Base-by-base conservation (phyloP, 1,139 yeast species). In the Candida sp. region DNA sequence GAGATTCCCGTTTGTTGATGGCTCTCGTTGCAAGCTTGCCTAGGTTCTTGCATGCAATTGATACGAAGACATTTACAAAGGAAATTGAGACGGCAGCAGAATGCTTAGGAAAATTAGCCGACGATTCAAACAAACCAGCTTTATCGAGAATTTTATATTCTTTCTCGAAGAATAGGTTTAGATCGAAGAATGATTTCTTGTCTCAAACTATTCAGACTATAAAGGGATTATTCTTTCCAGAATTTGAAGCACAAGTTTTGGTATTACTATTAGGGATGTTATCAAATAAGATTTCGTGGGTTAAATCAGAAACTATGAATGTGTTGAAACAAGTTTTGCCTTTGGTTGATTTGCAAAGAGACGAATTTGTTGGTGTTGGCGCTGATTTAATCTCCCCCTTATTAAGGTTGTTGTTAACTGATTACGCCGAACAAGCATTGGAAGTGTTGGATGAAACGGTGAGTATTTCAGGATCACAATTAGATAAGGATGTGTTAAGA, bases 301-400 rank as follows among this genome's bases (percentile, higher is more conserved):
- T 95, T 9, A 86, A 87, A 51, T 58, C 75, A 11, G 97, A 93
- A 61, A 81, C 95, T 0, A 75, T 95, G 81, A 84, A 81, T 39
- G 64, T 90, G 3, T 71, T 95, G 51, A 84, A 86, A 51, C 78
- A 81, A 40, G 64, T 93, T 8, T 78, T 95, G 52, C 95, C 97
- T 1, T 68, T 78, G 46, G 83, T 91, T 9, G 93, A 93, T 57
- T 71, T 91, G 45, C 81, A 81, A 41, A 70, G 86, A 41, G 89
- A 87, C 15, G 96, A 87, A 53, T 90, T 90, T 59, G 75, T 80
- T 35, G 96, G 96, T 2, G 85, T 90, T 38, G 99, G 99, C 5
- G 99, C 99, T 0, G 99, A 93, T 59, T 71, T 93, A 44, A 87
- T 95, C 4, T 86, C 97, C 1, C 99, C 99, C 1, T 69, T 95